Percentiles rank a stretch among this genome's conserved stretches.
Evolutionary conservation across 208 protist species (phyloP).

Genomic region (Crithidia brevicula): DNA sequence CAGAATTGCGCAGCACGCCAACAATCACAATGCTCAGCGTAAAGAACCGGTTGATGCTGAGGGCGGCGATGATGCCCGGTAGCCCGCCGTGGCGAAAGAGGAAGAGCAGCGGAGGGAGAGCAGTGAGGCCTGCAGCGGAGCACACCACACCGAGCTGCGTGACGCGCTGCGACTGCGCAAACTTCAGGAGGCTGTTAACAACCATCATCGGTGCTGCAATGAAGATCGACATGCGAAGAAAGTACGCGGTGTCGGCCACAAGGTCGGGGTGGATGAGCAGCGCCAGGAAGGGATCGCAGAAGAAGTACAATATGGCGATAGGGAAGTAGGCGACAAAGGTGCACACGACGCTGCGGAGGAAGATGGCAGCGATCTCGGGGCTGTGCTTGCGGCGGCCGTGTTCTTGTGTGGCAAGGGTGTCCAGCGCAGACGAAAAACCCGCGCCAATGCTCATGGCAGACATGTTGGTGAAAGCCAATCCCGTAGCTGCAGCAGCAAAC

Average conservation of each 20-base stretch:
- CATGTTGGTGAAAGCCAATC: conserved; percentile 38
- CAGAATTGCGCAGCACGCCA: conserved; percentile 10
- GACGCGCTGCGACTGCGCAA: conserved; percentile 41
- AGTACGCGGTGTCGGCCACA: conserved; percentile 32
- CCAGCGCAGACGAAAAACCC: conserved; percentile 28
- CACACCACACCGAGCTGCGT: conserved; percentile 36
- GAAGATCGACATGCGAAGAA: conserved; percentile 41
- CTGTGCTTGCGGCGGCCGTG: conserved; percentile 37
- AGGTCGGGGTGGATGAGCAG: conserved; percentile 40
- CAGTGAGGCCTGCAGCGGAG: conserved; percentile 14
- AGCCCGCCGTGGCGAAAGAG: conserved; percentile 19
- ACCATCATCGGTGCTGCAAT: conserved; percentile 41
- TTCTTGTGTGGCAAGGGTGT: conserved; percentile 46
- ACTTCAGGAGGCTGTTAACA: conserved; percentile 44
- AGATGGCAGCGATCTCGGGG: conserved; percentile 33
- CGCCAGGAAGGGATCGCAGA: conserved; percentile 29
- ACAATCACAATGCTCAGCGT: conserved; percentile 6
- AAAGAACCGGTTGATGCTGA: conserved; percentile 30
- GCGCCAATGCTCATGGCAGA: conserved; percentile 45
- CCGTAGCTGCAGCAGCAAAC: conserved; percentile 41
- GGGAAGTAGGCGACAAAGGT: conserved; percentile 40
- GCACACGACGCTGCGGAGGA: conserved; percentile 32
- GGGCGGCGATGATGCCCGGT: conserved; percentile 31
- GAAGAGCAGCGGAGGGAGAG: conserved; percentile 26
- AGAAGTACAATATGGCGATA: conserved; percentile 41